A percentile compares a stretch with the other conserved stretches of the same genome.
These are phyloP conservation scores for Cucurbita ficifolia DNA, from an alignment of 306 rosid species.

Conservation along the genomic window DNA sequence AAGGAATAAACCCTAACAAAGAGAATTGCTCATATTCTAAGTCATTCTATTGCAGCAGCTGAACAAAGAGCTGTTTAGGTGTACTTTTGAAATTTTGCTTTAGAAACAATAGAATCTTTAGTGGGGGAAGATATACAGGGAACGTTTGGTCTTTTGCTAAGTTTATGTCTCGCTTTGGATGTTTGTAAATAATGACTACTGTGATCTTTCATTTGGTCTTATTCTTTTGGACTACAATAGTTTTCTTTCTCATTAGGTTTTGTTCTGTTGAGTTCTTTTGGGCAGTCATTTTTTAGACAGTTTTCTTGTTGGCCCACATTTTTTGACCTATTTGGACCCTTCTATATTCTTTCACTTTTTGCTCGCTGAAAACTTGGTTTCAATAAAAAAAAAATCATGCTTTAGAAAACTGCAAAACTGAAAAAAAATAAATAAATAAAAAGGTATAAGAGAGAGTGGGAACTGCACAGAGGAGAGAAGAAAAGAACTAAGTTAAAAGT, in stretches of 20 bases:
- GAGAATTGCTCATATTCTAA: neutral
- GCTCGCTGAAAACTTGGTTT: neutral
- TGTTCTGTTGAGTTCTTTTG: neutral
- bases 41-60: neutral
- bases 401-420: neutral
- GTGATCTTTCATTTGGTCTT: neutral
- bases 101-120: neutral
- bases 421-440: too few relatives aligned
- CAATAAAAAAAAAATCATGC: neutral
- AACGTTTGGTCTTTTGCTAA: neutral
- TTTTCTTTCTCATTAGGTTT: neutral
- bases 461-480: too few relatives aligned
- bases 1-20: neutral
- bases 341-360: too few relatives aligned
- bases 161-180: neutral
- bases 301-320: neutral
- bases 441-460: too few relatives aligned
- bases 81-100: neutral
- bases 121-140: neutral
- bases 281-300: neutral
- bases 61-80: neutral
- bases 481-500: too few relatives aligned
- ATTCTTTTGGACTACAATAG: neutral
- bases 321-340: neutral
- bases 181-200: neutral